Evolutionary conservation across 352 stramenopile species (phyloP).

Genomic region (Elongisporangium undulatum): DNA sequence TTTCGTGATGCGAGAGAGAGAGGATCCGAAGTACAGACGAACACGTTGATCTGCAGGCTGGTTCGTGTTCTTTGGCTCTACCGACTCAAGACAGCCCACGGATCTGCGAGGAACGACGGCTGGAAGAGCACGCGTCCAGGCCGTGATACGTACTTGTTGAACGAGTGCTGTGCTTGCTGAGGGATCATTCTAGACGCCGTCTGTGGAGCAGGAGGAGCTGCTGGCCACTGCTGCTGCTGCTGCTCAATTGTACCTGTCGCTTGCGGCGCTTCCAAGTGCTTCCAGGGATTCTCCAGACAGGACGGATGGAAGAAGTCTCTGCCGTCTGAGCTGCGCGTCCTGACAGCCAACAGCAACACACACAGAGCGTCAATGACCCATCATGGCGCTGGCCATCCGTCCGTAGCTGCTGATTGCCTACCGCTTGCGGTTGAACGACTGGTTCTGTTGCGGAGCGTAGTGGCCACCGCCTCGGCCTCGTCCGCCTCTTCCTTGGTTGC

Average conservation of each 20-base stretch:
- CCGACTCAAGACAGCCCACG: conserved; percentile 21
- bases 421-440: conserved; percentile 44
- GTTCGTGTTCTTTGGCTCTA: background rate
- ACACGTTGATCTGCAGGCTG: background rate
- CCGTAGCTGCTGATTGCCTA: conserved; percentile 3
- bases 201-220: conserved; percentile 2
- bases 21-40: background rate
- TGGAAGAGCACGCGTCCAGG: conserved; percentile 61
- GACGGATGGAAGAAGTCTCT: conserved; percentile 60
- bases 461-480: conserved; percentile 15
- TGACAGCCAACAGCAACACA: conserved; percentile 4
- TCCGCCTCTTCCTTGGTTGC: conserved; percentile 10
- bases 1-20: background rate
- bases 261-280: conserved; percentile 17
- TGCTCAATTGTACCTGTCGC: background rate
- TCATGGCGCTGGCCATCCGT: background rate
- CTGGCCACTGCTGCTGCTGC: conserved; percentile 9
- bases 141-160: conserved; percentile 6
- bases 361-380: background rate
- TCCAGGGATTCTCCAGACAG: conserved; percentile 67
- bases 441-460: conserved; percentile 18
- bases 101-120: conserved; percentile 64
- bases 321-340: conserved; percentile 35
- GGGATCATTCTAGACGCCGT: background rate
- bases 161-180: background rate